phyloP scores from a whole-genome alignment of 1,139 yeast species.

The Saccharomyces pastorianus region DNA sequence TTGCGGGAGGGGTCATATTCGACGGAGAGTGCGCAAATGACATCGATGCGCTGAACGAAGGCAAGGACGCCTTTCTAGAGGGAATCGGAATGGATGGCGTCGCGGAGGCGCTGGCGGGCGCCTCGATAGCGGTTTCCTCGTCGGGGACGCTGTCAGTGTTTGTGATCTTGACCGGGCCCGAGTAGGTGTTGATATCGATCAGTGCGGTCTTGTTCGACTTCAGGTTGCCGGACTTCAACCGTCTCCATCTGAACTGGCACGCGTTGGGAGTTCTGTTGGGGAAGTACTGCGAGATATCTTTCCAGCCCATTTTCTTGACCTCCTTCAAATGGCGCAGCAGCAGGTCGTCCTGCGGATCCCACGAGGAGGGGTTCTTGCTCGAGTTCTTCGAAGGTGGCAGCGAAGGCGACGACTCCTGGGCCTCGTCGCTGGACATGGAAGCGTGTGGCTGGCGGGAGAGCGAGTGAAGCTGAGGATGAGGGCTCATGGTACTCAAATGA shows the following conservation, averaged over 20 bases:
- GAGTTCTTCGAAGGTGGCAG: constrained; percentile 4
- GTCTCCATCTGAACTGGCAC: constrained; percentile 72
- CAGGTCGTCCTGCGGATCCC: constrained; percentile 70
- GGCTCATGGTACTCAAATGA: constrained; percentile 8
- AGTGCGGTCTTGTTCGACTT: constrained; percentile 44
- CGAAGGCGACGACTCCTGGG: not conserved
- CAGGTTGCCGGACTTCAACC: constrained; percentile 55
- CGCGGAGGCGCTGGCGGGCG: not conserved
- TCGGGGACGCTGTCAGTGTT: not conserved
- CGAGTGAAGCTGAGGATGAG: constrained; percentile 13
- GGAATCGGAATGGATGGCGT: not conserved
- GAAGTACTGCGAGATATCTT: constrained; percentile 63
- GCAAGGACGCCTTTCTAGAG: not conserved
- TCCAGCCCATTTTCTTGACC: constrained; percentile 67
- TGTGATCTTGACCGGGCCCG: constrained; percentile 12
- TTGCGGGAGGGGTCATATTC: not conserved
- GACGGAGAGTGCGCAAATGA: not conserved
- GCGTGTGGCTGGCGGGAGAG: constrained; percentile 8
- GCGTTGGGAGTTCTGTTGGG: constrained; percentile 68
- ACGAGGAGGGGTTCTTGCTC: constrained; percentile 51
- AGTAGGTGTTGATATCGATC: constrained; percentile 19
- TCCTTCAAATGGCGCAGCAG: constrained; percentile 62
- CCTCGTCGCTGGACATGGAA: not conserved
- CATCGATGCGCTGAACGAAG: not conserved
- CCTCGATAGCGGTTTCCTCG: not conserved